Evolutionary conservation across 179 eudicot species (phyloP), one percentile per base, ranked within the genome.

Genomic region (Vitellaria paradoxa): DNA sequence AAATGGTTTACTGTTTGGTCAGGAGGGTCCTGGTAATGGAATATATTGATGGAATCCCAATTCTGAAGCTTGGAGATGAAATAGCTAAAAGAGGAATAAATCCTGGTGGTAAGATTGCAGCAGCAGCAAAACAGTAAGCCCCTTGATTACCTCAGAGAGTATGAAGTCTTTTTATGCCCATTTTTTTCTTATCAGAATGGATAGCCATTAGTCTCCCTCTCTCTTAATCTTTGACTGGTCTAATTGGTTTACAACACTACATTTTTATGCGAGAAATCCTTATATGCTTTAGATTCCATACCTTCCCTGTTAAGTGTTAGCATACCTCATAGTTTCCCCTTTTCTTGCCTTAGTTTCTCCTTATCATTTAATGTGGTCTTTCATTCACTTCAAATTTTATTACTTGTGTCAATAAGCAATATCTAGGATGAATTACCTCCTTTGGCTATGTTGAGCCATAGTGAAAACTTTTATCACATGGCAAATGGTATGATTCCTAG

Each of bases 21-120:
- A 96, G 99, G 96, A 93, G 83, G 86, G 93, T 90, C 40, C 83
- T 96, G 75, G 96, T 89, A 65, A 96, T 96, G 98, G 98, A 96
- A 73, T 92, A 85, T 70, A 88, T 96, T 47, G 91, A 96, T 77
- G 99, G 99, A 52, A 85, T 91, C 78, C 99, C 99, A 70, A 96
- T 96, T 72, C 82, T 96, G 77, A 92, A 81, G 82, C 99, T 94
- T 67, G 98, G 96, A 57, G 97, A 96, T 81, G 99, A 93, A 86
- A 91, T 93, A 79, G 90, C 85, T 74, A 91, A 87, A 81, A 87
- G 97, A 85, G 99, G 98, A 77, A 79, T 90, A 81, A 84, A 91
- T 81, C 98, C 99, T 63, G 79, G 49, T 75, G 91, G 98, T 78
- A 92, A 87, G 89, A 71, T 92, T 65, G 99, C 99, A 42, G 88